phyloP scores from a whole-genome alignment of 140 eudicot genomes.

The Stevia rebaudiana region DNA sequence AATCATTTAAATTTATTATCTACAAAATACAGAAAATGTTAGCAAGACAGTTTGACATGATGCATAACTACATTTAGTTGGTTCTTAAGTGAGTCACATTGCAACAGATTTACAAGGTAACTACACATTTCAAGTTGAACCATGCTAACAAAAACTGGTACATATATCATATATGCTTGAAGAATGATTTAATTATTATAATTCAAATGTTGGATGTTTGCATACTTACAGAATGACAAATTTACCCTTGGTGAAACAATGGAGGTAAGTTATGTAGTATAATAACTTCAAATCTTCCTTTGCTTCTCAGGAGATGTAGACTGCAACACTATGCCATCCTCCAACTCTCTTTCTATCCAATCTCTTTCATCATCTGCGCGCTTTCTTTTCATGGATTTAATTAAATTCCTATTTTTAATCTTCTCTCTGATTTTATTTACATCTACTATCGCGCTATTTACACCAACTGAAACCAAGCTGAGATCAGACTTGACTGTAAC shows the following conservation, averaged over 20 bases:
- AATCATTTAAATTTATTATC: neutral
- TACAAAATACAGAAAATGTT: neutral
- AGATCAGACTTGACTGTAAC: conserved; percentile 29
- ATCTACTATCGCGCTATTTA: conserved; percentile 32
- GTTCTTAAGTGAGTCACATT: neutral
- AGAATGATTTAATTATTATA: neutral
- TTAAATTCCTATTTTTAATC: conserved; percentile 38
- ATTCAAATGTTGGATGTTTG: neutral
- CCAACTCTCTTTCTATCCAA: conserved; percentile 67
- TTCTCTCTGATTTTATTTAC: conserved; percentile 48
- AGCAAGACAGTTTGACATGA: too few relatives aligned
- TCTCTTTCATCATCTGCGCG: conserved; percentile 35
- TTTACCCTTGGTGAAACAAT: conserved; percentile 21
- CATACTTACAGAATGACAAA: conserved; percentile 26
- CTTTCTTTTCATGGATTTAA: conserved; percentile 22
- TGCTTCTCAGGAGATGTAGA: conserved; percentile 35
- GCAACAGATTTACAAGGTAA: neutral
- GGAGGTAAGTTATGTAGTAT: conserved; percentile 2
- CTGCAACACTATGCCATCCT: conserved; percentile 45
- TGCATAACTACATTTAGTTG: neutral
- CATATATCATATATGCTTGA: neutral
- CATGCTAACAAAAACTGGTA: neutral
- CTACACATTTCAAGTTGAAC: neutral
- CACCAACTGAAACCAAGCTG: conserved; percentile 27
- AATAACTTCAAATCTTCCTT: conserved; percentile 24